These are phyloP conservation scores for Pseudogymnoascus verrucosus DNA, from an alignment of 2,329 filamentous ascomycete genomes.

Conservation along the genomic window DNA sequence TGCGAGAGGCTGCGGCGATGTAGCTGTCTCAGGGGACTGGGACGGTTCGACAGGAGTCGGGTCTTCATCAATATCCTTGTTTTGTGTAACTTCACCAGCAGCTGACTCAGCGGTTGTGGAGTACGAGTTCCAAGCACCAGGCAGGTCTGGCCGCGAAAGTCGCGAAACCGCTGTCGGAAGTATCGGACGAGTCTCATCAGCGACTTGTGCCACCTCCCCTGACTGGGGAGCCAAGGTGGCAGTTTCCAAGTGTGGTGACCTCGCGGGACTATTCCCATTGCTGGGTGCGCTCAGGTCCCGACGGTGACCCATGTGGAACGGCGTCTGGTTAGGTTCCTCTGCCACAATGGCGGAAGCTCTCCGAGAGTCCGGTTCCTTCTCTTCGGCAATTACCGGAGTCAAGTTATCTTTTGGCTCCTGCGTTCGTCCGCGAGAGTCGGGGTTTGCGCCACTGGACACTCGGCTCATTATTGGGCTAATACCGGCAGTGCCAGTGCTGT, in stretches of 20 bases:
- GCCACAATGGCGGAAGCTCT: constrained; percentile 12
- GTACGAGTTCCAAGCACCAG: constrained; percentile 27
- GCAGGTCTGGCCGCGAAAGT: constrained; percentile 23
- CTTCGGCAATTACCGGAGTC: constrained; percentile 49
- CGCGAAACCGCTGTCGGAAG: constrained; percentile 9
- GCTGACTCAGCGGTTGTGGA: constrained; percentile 16
- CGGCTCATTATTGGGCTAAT: constrained; percentile 59
- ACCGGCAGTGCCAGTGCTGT: constrained; percentile 40
- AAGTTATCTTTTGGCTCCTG: constrained; percentile 27
- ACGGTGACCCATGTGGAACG: constrained; percentile 45
- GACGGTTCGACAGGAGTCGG: constrained; percentile 12
- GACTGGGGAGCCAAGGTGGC: constrained; percentile 32
- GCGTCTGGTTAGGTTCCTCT: not conserved
- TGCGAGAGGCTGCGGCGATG: constrained; percentile 16
- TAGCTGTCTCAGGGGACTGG: not conserved
- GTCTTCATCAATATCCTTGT: constrained; percentile 16
- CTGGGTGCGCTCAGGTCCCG: constrained; percentile 51
- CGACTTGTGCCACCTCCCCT: constrained; percentile 37
- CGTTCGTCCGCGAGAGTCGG: constrained; percentile 28
- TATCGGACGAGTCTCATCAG: constrained; percentile 27
- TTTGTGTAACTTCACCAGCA: not conserved
- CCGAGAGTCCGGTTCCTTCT: constrained; percentile 30
- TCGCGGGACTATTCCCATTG: constrained; percentile 52
- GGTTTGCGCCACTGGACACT: constrained; percentile 36
- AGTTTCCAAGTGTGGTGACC: constrained; percentile 42